Evolutionary conservation across 306 rosid species (phyloP), one percentile per base, ranked within the genome.

Genomic region (Glycine latifolia): DNA sequence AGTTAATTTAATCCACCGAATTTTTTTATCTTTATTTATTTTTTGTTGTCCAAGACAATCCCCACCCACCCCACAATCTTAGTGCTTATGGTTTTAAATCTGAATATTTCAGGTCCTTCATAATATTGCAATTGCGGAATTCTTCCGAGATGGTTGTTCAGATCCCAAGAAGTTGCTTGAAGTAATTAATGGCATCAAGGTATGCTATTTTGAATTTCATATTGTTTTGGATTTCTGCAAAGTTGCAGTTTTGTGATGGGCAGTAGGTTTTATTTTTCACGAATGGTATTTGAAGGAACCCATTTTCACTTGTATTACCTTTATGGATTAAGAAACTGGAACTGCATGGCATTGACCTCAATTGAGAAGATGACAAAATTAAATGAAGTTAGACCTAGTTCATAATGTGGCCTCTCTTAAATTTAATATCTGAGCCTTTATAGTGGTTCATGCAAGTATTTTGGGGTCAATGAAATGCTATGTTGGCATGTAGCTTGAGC

Each of bases 131-230:
- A 87, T 96, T 74, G 91, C 94, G 2, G 97, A 96, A 70, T 94
- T 85, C 87, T 90, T 87, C 63, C 91, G 90, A 73, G 97, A 89
- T 86, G 97, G 97, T 72, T 96, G 97, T 79, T 92, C 95, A 65
- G 95, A 90, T 89, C 97, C 98, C 33, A 91, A 82, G 81, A 91
- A 85, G 84, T 86, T 96, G 87, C 97, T 96, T 76, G 97, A 91
- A 82, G 91, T 87, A 16, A 89, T 96, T 50, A 89, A 92, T 81
- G 86, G 85, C 49, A 90, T 92, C 72, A 96, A 94, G 98, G 99
- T 94, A 87, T 76, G 67, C 52, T 76, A 69, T 65, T 48, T 75
- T 82, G n/a, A n/a, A 31, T 72, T 20, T 47, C 31, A 46, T 50
- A 12, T 31, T 48, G 20, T 56, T 58, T 60, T 52, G 17, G 31